Evolutionary conservation across 306 rosid species (phyloP).

Genomic region (Castanea sativa): DNA sequence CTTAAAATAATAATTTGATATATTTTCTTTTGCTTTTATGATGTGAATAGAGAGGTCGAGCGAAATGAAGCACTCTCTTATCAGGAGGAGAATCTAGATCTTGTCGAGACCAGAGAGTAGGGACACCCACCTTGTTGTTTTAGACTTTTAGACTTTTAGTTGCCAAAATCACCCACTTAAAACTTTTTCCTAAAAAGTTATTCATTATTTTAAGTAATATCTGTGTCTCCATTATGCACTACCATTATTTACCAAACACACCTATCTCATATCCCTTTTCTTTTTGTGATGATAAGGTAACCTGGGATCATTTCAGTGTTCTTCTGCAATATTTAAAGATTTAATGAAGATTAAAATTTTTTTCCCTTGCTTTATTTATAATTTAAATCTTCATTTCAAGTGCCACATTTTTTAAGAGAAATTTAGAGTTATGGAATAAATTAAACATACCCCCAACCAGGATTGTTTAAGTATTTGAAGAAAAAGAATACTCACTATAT

Average conservation of each 20-base stretch:
- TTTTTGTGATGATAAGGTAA: neutral
- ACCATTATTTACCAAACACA: constrained; percentile 3
- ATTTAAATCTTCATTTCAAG: neutral
- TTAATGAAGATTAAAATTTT: constrained; percentile 6
- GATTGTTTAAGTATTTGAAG: no score
- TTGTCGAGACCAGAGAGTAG: constrained; percentile 40
- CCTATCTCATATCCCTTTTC: constrained; percentile 16
- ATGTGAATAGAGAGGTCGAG: constrained; percentile 28
- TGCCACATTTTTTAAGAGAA: no score
- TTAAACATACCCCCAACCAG: no score
- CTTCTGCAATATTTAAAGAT: constrained; percentile 4
- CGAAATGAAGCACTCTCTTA: constrained; percentile 31
- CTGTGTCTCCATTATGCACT: constrained; percentile 40
- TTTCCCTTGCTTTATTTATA: neutral
- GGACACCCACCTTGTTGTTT: constrained; percentile 35
- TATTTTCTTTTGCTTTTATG: neutral
- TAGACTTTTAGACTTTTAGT: constrained; percentile 6
- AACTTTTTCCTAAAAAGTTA: constrained; percentile 32
- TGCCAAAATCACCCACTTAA: constrained; percentile 51
- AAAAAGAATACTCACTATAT: no score
- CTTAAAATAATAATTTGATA: no score
- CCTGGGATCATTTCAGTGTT: constrained; percentile 17
- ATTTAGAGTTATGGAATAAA: no score
- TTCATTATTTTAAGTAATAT: constrained; percentile 25
- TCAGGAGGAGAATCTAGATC: constrained; percentile 37